Base-by-base conservation (phyloP, 495 filamentous ascomycete species). In the Aspergillus indologenus region DNA sequence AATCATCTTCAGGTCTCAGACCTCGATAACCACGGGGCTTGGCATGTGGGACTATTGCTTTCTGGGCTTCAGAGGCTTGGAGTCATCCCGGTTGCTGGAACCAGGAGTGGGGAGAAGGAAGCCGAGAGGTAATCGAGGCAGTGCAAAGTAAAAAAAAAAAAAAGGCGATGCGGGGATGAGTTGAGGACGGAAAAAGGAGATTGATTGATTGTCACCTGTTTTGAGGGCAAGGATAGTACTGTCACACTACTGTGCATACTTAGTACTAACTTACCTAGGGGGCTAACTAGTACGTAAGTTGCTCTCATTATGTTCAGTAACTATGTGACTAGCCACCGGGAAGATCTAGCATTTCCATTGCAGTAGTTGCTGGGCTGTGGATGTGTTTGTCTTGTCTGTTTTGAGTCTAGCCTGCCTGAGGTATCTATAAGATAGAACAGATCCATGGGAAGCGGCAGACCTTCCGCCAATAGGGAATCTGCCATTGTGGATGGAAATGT, bases 11-110 rank as follows among this genome's bases (percentile, higher is more conserved):
- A n/a, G n/a, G n/a, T n/a, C 26, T 29, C 26, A 40, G 5, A 47
- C 42, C 21, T 19, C 31, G 9, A 17, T 21, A n/a, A 54, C 46
- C 42, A 53, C 23, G 43, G 47, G 53, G 18, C 24, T 50, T 64
- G 61, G 58, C 58, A 58, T 64, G 62, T 59, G 57, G 46, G 48
- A 55, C 57, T 44, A 59, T 60, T 46, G 49, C 45, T 45, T 52
- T 26, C 43, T 44, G 31, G 26, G 12, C 50, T 21, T 57, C 54
- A 60, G 54, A 58, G 49, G 56, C 57, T 51, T 23, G 14, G 22
- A 34, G 40, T 11, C 26, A 60, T 54, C 61, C 61, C 12, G 61
- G 61, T 64, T 46, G 50, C 61, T 60, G 61, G 61, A 54, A 63
- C 53, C 24, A 40, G 34, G 26, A 55, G 52, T 48, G 49, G 29